A percentile compares a stretch with the other conserved stretches of the same genome.
Conservation (phyloP, 148 eudicot genomes). For the Suaeda aralocaspica region DNA sequence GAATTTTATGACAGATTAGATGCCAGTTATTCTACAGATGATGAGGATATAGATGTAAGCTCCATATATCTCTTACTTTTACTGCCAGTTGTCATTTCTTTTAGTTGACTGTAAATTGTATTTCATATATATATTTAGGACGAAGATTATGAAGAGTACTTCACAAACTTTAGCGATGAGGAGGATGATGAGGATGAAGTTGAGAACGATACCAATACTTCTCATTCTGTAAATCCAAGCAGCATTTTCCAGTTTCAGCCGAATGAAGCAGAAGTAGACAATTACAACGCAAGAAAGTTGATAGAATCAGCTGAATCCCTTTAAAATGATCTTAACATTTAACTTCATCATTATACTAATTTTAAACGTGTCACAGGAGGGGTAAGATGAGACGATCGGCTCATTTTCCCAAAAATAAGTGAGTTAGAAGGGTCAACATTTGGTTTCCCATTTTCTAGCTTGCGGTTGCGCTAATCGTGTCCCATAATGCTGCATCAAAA, state of each 20-base stretch:
- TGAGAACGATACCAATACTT: conserved; percentile 32
- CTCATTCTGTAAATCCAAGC: conserved; percentile 8
- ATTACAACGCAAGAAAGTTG: conserved; percentile 2
- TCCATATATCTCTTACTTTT: background rate
- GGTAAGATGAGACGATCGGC: background rate
- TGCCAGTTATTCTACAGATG: conserved; percentile 69
- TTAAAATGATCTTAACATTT: background rate
- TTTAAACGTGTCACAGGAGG: background rate
- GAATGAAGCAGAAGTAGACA: conserved; percentile 23
- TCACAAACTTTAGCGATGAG: conserved; percentile 30
- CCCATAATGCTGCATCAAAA: too few species aligned
- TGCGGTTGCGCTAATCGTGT: too few species aligned
- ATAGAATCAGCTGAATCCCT: background rate
- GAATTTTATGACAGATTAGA: conserved; percentile 64
- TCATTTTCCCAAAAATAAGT: background rate
- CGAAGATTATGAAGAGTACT: conserved; percentile 52
- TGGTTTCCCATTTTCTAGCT: too few species aligned
- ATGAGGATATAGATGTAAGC: conserved; percentile 76
- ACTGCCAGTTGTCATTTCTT: background rate
- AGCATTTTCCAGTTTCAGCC: conserved; percentile 29
- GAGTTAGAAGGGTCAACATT: too few species aligned
- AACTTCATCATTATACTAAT: background rate
- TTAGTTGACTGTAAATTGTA: conserved; percentile 6
- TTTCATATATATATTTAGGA: conserved; percentile 32
- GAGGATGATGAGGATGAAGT: conserved; percentile 24